Base-by-base conservation (phyloP, 768 basidiomycete species). In the Astraeus odoratus region DNA sequence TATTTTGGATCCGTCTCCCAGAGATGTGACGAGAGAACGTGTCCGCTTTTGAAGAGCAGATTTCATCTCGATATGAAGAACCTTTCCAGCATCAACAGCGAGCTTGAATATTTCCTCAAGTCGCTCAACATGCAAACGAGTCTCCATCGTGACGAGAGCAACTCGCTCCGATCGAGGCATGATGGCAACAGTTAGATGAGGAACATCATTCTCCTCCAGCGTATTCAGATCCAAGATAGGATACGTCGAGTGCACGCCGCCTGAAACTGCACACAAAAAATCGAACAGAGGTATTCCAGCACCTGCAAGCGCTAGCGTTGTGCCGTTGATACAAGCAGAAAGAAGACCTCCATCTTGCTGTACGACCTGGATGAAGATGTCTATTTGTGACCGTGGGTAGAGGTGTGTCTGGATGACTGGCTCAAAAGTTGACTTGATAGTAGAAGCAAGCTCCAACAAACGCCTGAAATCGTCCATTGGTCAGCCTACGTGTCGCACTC, bases 281-380 rank as follows among this genome's bases (percentile, higher is more conserved):
- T 97, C 94, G 42, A 80, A 65, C 53, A 97, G 72, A 0, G 96
- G 87, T 19, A 99, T 84, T 1, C 96, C 96, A 5, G 94, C 92
- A 42, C 77, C 81, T 54, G 88, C 78, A 24, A 99, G 77, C 0
- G 95, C 92, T 33, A 99, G 77, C 5, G 93, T 96, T 3, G 93
- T 92, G 26, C 84, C 94, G 60, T 98, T 99, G 57, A 99, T 88
- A 52, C 90, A 86, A 5, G 94, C 82, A 46, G 89, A 86, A 19
- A 97, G 75, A 33, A 97, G 71, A 0, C 89, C 89, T 31, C 96
- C 96, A 57, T 99, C 96, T 59, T 93, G 87, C 54, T 96, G 89
- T 30, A 96, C 69, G 23, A 99, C 83, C 63, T 95, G 92, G 6
- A 99, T 74, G 64, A 83, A 88, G 49, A 99, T 83, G 66, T 95